Conservation (phyloP, 768 basidiomycete species). For the Rickenella mellea region DNA sequence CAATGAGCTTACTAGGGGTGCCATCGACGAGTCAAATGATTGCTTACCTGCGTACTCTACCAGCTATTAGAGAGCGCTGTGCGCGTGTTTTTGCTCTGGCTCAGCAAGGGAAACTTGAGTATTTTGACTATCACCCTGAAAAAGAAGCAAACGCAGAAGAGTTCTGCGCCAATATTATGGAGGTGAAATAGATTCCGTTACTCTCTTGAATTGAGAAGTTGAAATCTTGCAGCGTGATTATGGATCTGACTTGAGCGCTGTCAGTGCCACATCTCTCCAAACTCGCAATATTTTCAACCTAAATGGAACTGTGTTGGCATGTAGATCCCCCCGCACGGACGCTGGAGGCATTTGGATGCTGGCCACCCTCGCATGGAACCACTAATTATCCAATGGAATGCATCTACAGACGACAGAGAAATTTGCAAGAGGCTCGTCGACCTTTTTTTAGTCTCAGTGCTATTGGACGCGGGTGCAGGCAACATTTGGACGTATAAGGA, state of each 20-base stretch:
- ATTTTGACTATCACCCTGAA: constrained; percentile 79
- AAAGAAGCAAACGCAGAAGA: constrained; percentile 59
- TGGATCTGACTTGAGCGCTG: constrained; percentile 54
- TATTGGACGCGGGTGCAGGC: constrained; percentile 93
- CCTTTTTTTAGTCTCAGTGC: constrained; percentile 82
- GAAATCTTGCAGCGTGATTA: constrained; percentile 61
- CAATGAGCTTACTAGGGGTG: too few species aligned
- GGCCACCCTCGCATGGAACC: constrained; percentile 54
- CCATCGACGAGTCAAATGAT: too few species aligned
- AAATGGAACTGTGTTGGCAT: background rate
- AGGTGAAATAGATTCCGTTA: constrained; percentile 37
- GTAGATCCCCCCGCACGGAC: constrained; percentile 80
- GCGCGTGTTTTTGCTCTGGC: constrained; percentile 70
- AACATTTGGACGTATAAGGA: constrained; percentile 73
- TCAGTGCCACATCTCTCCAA: constrained; percentile 22
- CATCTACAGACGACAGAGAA: constrained; percentile 41
- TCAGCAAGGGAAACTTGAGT: constrained; percentile 62
- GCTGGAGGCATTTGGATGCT: constrained; percentile 84
- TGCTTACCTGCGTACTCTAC: constrained; percentile 72
- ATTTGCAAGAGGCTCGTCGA: constrained; percentile 72
- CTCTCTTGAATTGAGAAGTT: constrained; percentile 5
- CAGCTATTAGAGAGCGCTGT: constrained; percentile 87
- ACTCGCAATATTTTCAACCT: background rate
- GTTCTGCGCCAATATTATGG: constrained; percentile 71
- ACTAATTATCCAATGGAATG: constrained; percentile 48